These are phyloP conservation scores for Pleurotus salmoneostramineus DNA, from an alignment of 768 basidiomycete species.

Conservation along the genomic window DNA sequence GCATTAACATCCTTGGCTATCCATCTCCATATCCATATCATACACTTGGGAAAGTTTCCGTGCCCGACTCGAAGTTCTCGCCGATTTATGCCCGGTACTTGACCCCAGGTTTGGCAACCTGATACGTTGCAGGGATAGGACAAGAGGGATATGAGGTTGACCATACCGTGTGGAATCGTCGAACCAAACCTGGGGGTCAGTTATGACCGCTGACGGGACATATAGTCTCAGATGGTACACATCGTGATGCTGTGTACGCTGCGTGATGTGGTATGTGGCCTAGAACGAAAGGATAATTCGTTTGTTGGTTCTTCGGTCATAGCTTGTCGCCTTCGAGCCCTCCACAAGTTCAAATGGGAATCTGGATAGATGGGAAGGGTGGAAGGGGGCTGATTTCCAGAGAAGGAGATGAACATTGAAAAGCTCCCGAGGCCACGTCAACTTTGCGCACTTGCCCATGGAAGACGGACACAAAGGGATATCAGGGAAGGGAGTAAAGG, in stretches of 20 bases:
- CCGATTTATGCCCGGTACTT: slow-evolving; percentile 3
- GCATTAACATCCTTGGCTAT: too few species aligned
- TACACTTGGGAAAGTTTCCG: too few species aligned
- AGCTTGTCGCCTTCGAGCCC: slow-evolving; percentile 8
- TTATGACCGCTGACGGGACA: background rate
- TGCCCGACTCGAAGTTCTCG: too few species aligned
- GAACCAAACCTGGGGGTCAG: background rate
- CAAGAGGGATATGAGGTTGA: background rate
- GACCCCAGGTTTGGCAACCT: background rate
- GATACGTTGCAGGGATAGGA: background rate
- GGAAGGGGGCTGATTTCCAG: background rate
- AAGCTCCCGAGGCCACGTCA: slow-evolving; percentile 8
- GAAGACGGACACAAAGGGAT: background rate
- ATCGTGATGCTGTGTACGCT: slow-evolving; percentile 6
- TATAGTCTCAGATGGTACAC: too few species aligned
- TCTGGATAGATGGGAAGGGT: too few species aligned
- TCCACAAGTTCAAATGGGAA: too few species aligned
- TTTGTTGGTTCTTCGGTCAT: slow-evolving; percentile 3
- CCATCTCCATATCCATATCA: too few species aligned
- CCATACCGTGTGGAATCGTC: background rate
- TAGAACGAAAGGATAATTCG: background rate
- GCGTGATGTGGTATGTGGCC: too few species aligned
- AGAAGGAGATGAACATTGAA: too few species aligned
- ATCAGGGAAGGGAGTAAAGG: too few species aligned
- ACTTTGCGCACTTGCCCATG: background rate